Evolutionary conservation across 805 yeast species (phyloP), one percentile per base, ranked within the genome.

Genomic region (Saturnispora ahearnii): DNA sequence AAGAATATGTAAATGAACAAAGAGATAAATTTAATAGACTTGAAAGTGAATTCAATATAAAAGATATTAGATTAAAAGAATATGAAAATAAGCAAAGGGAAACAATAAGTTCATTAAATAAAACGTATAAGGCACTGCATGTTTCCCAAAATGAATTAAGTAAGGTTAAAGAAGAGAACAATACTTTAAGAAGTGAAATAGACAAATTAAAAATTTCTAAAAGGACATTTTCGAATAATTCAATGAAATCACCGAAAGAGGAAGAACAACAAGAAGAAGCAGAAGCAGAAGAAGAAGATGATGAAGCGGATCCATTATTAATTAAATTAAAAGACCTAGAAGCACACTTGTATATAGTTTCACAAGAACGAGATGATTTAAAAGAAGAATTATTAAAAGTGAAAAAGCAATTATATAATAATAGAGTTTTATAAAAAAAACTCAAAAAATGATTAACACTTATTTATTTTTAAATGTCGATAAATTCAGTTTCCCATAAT

Each of bases 311-410:
- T 43, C 88, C 84, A 55, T 85, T 76, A 59, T 84, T 81, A 54
- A 73, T 87, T 70, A 85, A 82, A 65, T 75, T 88, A 41, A 81
- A 85, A 58, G 96, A 88, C 58, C 68, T 88, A 57, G 86, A 87
- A 59, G 96, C 96, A 4, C 95, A 87, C 62, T 70, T 88, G 55
- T 84, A 77, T 59, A 84, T 88, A 50, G 75, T 84, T 55, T 81
- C 81, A 59, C 91, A 87, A 66, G 96, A 88, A 66, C 76, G 95
- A 55, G 93, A 88, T 60, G 84, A 82, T 57, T 70, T 86, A 63
- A 82, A 79, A 60, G 84, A 79, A 22, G 81, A 74, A 51, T 77
- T 81, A 13, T 62, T 78, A 31, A 58, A 70, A 0, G 67, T 83
- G 61, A 82, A 83, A 66, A 84, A 83, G 62, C 77, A 77, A 57